Conservation (phyloP, 2,329 filamentous ascomycete genomes). For the Geosmithia morbida region DNA sequence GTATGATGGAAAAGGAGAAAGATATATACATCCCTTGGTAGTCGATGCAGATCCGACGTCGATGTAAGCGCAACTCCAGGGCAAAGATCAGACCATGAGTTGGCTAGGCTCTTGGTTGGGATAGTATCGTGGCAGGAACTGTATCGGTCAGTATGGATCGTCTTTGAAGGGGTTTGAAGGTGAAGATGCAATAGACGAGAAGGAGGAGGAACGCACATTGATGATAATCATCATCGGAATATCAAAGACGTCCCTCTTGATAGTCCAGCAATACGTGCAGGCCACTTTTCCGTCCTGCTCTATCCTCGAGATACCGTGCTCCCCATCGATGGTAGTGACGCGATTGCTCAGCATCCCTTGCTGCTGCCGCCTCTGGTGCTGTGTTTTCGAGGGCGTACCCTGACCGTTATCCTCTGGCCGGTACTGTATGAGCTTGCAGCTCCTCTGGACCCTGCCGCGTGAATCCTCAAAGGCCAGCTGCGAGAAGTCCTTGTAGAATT, state of each 20-base stretch:
- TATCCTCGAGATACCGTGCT: conserved; percentile 68
- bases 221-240: conserved; percentile 98
- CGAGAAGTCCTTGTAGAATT: conserved; percentile 94
- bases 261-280: conserved; percentile 93
- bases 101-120: conserved; percentile 41
- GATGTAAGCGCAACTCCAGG: no score
- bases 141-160: not conserved
- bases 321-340: conserved; percentile 50
- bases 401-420: conserved; percentile 52
- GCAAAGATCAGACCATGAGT: conserved; percentile 28
- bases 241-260: conserved; percentile 93
- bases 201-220: conserved; percentile 55
- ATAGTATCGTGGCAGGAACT: conserved; percentile 48
- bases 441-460: conserved; percentile 67
- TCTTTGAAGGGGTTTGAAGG: not conserved
- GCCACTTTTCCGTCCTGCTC: conserved; percentile 84
- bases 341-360: conserved; percentile 39
- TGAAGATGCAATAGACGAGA: not conserved
- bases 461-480: conserved; percentile 86
- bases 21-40: no score
- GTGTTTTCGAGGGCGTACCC: conserved; percentile 11
- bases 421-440: conserved; percentile 82
- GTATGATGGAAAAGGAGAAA: no score
- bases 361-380: conserved; percentile 20
- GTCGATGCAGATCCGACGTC: no score